Base-by-base conservation (phyloP, 129 eudicot genomes). In the Pseudognaphalium luteoalbum region DNA sequence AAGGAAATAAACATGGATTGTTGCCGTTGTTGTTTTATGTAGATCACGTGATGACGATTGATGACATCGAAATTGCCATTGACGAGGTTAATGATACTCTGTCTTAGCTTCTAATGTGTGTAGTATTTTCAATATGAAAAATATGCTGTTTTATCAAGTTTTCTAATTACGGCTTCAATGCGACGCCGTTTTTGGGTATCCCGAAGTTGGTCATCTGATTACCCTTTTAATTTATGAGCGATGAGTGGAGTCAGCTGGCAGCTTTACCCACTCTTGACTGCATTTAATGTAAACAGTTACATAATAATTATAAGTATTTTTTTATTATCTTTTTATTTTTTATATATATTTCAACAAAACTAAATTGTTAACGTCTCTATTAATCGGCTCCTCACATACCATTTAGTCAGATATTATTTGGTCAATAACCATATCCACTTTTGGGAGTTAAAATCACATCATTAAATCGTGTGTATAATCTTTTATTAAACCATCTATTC, bases 111-210 rank as follows among this genome's bases (percentile, higher is more conserved):
- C 59, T 10, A 51, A 17, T 61, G 58, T 35, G 39, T 30, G 51
- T 35, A 52, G 47, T 9, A 9, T 34, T 32, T 25, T 71, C 66
- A 73, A 66, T 12, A 33, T 50, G 65, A 51, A 52, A 52, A 76
- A 50, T 30, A 72, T 35, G 29, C 2, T 77, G 70, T 37, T 39
- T 58, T 60, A 58, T 39, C 32, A 11, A 32, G 10, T 56, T 33
- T 47, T 21, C 41, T 33, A 59, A 20, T 20, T 54, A 56, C 35
- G 35, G 35, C n/a, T 28, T 7, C 1, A 0, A 59, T 64, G 22
- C 79, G 83, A 16, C 61, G 75, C 21, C 83, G 79, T 80, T 80
- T 80, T 73, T 56, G 8, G 42, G 28, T 71, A 51, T 66, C 28
- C 3, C 21, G 47, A 79, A 42, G 77, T 50, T 52, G 78, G 58